phyloP scores from a whole-genome alignment of 2,329 filamentous ascomycete genomes.

The Volutella citrinella region DNA sequence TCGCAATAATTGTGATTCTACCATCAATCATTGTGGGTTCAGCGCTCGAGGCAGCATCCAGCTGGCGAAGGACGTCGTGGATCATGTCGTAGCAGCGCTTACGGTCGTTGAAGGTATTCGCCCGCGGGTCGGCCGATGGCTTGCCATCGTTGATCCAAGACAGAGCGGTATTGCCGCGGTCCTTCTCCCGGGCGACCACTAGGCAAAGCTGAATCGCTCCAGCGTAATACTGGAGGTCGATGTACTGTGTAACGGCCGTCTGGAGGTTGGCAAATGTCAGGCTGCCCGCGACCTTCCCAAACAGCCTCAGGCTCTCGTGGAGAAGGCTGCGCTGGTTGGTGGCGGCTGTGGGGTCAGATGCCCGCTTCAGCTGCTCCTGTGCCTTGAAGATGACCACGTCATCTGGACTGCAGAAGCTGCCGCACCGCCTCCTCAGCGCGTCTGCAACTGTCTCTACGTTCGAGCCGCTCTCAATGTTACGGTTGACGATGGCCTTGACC shows the following conservation, averaged over 20 bases:
- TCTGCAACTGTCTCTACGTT: conserved; percentile 98
- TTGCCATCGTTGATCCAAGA: conserved; percentile 84
- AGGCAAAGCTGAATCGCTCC: conserved; percentile 88
- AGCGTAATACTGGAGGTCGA: conserved; percentile 82
- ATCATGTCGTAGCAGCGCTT: conserved; percentile 84
- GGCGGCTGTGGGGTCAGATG: conserved; percentile 73
- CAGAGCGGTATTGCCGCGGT: conserved; percentile 81
- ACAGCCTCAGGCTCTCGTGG: conserved; percentile 84
- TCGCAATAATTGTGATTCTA: conserved; percentile 69
- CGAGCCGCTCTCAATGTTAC: conserved; percentile 93
- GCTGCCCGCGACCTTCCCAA: conserved; percentile 82
- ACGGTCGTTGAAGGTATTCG: conserved; percentile 65
- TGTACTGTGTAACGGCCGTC: conserved; percentile 75
- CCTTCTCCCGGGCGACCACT: conserved; percentile 76
- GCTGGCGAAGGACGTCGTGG: conserved; percentile 72
- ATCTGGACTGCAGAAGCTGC: conserved; percentile 95
- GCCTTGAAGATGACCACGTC: conserved; percentile 99
- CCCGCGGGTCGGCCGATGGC: conserved; percentile 67
- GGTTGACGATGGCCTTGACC: conserved; percentile 96
- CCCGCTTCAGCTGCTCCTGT: conserved; percentile 88
- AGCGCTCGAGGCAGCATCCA: conserved; percentile 67
- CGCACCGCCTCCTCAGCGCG: conserved; percentile 85
- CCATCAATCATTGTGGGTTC: conserved; percentile 77
- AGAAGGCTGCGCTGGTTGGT: conserved; percentile 74
- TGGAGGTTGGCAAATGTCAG: conserved; percentile 78